Evolutionary conservation across 106 monocot species (phyloP).

Genomic region (Acorus calamus): DNA sequence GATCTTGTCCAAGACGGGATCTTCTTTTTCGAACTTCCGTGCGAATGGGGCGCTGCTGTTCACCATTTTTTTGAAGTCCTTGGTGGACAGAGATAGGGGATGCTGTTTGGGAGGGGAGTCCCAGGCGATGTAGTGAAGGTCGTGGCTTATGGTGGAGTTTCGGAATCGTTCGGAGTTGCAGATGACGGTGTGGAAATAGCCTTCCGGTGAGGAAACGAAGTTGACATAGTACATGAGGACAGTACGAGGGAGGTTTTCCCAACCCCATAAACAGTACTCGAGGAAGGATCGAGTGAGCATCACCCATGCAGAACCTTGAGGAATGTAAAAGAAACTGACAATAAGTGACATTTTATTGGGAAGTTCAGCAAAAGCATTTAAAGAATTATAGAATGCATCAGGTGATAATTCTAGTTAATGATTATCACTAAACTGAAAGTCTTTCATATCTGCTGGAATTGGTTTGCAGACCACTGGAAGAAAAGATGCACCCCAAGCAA

Average conservation of each 20-base stretch:
- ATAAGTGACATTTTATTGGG: too few relatives aligned
- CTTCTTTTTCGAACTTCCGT: constrained; percentile 55
- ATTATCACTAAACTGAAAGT: too few relatives aligned
- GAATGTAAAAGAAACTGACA: neutral
- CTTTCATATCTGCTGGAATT: too few relatives aligned
- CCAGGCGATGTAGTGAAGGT: constrained; percentile 89
- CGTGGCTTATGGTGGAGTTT: constrained; percentile 59
- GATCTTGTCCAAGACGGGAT: constrained; percentile 63
- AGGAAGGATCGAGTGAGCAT: constrained; percentile 66
- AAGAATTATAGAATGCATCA: too few relatives aligned
- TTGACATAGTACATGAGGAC: constrained; percentile 83
- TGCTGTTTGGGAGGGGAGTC: constrained; percentile 85
- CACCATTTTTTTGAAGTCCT: constrained; percentile 61
- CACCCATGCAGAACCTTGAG: constrained; percentile 83
- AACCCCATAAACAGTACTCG: constrained; percentile 73
- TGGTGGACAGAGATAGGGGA: constrained; percentile 47
- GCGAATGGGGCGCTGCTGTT: constrained; percentile 77
- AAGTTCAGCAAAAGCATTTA: too few relatives aligned
- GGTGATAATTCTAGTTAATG: too few relatives aligned
- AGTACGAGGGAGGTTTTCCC: constrained; percentile 69
- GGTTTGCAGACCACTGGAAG: too few relatives aligned
- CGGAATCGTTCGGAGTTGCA: constrained; percentile 61
- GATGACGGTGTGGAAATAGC: constrained; percentile 87
- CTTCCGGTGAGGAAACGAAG: constrained; percentile 81
- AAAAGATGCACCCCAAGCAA: too few relatives aligned